Percentiles rank a stretch among this genome's conserved stretches.
Evolutionary conservation across 1,139 yeast genomes (phyloP).

Genomic region (Debaryomycetaceae sp.): DNA sequence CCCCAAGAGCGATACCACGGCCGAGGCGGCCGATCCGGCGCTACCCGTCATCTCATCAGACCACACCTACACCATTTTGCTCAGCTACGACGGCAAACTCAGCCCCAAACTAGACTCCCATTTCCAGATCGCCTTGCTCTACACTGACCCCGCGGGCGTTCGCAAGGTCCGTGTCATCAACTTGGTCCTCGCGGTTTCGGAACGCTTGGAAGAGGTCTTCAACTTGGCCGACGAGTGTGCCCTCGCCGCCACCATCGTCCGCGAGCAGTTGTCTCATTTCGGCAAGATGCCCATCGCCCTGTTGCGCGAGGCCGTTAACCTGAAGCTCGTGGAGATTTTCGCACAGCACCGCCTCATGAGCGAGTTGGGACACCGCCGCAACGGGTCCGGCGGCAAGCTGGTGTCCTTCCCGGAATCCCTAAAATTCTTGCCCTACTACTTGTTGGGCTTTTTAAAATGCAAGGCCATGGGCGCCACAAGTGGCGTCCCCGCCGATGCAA

Average conservation of each 20-base stretch:
- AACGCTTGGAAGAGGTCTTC: conserved; percentile 62
- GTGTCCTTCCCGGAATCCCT: conserved; percentile 76
- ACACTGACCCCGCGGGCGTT: conserved; percentile 66
- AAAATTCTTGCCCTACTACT: conserved; percentile 57
- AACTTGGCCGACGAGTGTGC: conserved; percentile 82
- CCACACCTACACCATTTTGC: conserved; percentile 60
- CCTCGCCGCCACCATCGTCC: conserved; percentile 56
- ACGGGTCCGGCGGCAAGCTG: conserved; percentile 47
- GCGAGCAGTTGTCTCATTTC: conserved; percentile 56
- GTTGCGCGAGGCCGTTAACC: conserved; percentile 52
- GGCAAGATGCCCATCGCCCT: conserved; percentile 53
- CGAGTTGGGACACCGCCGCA: conserved; percentile 37
- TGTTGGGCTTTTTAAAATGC: conserved; percentile 62
- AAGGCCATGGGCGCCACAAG: conserved; percentile 46
- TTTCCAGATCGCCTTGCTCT: conserved; percentile 83
- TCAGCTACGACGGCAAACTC: conserved; percentile 69
- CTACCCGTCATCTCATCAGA: conserved; percentile 58
- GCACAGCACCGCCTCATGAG: conserved; percentile 61
- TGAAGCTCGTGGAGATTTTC: conserved; percentile 60
- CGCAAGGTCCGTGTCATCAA: conserved; percentile 82
- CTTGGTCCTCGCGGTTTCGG: conserved; percentile 70
- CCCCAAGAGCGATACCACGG: conserved; percentile 17
- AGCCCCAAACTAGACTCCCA: conserved; percentile 69
- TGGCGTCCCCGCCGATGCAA: conserved; percentile 38
- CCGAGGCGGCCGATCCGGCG: conserved; percentile 48